Conservation (phyloP, 805 yeast species). For the Diddensiella transvaalensis region DNA sequence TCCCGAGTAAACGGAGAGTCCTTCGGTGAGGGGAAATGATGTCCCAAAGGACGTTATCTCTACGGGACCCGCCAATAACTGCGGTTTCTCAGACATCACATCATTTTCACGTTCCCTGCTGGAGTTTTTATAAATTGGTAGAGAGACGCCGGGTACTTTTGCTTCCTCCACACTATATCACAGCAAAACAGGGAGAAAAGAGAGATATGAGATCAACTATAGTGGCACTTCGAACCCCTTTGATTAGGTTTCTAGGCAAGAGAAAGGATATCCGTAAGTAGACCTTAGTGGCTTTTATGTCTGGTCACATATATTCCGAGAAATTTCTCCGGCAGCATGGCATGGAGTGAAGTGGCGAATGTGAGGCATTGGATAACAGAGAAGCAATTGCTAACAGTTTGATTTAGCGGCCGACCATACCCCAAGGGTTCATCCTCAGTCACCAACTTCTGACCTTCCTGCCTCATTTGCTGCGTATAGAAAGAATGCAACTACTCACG, state of each 20-base stretch:
- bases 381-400: conserved; percentile 4
- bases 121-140: not conserved
- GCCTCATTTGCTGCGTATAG: conserved; percentile 33
- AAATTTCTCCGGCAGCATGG: too few species aligned
- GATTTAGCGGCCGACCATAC: conserved; percentile 39
- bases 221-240: conserved; percentile 43
- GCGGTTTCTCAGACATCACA: not conserved
- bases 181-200: too few species aligned
- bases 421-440: conserved; percentile 39
- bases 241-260: conserved; percentile 85
- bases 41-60: not conserved
- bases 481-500: conserved; percentile 33
- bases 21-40: too few species aligned
- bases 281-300: not conserved
- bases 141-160: not conserved
- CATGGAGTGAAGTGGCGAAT: not conserved
- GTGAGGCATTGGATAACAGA: not conserved
- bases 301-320: too few species aligned
- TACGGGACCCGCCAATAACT: not conserved
- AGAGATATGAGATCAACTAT: conserved; percentile 30
- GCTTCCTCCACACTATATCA: too few species aligned
- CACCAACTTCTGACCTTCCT: conserved; percentile 39
- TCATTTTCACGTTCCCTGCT: not conserved
- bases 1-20: not conserved
- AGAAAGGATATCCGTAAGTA: conserved; percentile 42